A percentile compares a stretch with the other conserved stretches of the same genome.
These are phyloP conservation scores for Xylariaceae sp. DNA, from an alignment of 2,329 filamentous ascomycete species.

Conservation along the genomic window DNA sequence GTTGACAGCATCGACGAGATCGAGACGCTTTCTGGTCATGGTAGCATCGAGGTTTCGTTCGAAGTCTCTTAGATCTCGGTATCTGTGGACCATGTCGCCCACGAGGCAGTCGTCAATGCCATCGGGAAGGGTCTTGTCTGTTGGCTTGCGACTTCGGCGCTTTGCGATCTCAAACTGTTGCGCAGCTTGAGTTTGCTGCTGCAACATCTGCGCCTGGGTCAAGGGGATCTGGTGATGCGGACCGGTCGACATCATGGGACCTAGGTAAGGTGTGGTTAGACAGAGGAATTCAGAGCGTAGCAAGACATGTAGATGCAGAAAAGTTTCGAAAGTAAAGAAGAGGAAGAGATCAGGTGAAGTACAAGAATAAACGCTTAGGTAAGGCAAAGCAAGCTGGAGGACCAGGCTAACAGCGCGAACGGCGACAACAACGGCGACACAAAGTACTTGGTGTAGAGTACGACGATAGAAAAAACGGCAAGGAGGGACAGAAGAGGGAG, in stretches of 20 bases:
- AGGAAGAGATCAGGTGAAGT: constrained; percentile 2
- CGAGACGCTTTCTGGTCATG: constrained; percentile 89
- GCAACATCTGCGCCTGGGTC: constrained; percentile 49
- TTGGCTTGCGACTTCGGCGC: constrained; percentile 80
- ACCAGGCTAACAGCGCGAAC: constrained; percentile 4
- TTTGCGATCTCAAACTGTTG: constrained; percentile 62
- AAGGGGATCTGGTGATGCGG: constrained; percentile 47
- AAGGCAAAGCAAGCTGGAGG: constrained; percentile 8
- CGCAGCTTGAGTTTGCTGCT: constrained; percentile 48
- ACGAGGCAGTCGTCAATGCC: constrained; percentile 78
- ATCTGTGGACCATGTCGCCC: constrained; percentile 75
- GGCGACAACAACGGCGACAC: not conserved
- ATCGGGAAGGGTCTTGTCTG: constrained; percentile 90
- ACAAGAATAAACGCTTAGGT: not conserved
- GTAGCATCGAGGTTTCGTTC: constrained; percentile 86
- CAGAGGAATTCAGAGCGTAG: not conserved
- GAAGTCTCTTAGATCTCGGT: constrained; percentile 76
- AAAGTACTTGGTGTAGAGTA: constrained; percentile 2
- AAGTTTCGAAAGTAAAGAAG: not conserved
- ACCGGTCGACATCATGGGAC: constrained; percentile 52
- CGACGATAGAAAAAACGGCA: not conserved
- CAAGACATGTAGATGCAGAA: not conserved
- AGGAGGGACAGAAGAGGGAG: not conserved
- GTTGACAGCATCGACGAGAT: constrained; percentile 77
- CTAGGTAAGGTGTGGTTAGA: constrained; percentile 32